Percentiles rank a stretch among this genome's conserved stretches.
phyloP scores from a whole-genome alignment of 495 filamentous ascomycete genomes.

The Neurospora sublineolata region DNA sequence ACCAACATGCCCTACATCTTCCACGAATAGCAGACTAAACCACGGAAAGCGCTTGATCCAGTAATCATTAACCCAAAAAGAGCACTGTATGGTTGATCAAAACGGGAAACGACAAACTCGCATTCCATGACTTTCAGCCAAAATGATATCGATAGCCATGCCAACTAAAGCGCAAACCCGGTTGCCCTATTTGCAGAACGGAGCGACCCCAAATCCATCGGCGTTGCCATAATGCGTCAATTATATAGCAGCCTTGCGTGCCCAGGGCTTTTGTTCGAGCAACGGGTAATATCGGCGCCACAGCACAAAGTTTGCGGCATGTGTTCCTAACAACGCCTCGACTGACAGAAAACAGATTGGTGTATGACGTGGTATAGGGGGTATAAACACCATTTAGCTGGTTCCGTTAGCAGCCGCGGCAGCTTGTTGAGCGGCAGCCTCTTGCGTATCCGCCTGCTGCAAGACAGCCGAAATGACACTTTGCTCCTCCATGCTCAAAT shows the following conservation, averaged over 20 bases:
- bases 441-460: slow-evolving; percentile 58
- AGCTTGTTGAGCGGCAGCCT: slow-evolving; percentile 24
- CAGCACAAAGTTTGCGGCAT: not conserved
- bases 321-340: not conserved
- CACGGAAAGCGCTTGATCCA: not conserved
- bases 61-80: not conserved
- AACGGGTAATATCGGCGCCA: not conserved
- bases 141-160: not conserved
- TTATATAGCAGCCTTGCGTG: not conserved
- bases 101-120: not conserved
- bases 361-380: not conserved
- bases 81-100: not conserved
- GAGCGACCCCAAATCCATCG: not conserved
- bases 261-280: not conserved
- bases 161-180: not conserved
- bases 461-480: slow-evolving; percentile 67
- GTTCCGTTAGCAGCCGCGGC: slow-evolving; percentile 14
- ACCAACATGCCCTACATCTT: not conserved
- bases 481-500: slow-evolving; percentile 72
- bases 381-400: slow-evolving; percentile 14
- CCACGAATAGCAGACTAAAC: not conserved
- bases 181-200: not conserved
- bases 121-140: not conserved
- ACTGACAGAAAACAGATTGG: not conserved
- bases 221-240: not conserved